These are phyloP conservation scores for Penicillium sp. DNA, from an alignment of 2,329 filamentous ascomycete genomes.

Conservation along the genomic window DNA sequence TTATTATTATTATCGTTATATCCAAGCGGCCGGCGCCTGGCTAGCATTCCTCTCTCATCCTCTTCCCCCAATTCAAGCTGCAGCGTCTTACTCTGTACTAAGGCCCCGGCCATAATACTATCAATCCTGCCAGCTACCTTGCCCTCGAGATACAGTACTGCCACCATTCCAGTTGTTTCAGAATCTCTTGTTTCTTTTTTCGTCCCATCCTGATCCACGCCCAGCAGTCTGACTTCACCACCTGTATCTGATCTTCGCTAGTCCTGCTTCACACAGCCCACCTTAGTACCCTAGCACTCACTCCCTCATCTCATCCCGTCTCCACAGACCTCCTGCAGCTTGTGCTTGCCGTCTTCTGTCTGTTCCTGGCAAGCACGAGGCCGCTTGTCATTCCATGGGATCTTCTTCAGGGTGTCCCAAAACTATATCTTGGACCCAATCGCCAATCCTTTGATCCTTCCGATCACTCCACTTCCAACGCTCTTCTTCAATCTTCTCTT, in stretches of 20 bases:
- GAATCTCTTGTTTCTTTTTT: slow-evolving; percentile 10
- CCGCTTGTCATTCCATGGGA: slow-evolving; percentile 26
- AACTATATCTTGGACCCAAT: slow-evolving; percentile 28
- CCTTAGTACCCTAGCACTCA: slow-evolving; percentile 14
- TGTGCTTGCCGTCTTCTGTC: not conserved
- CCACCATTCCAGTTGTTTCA: slow-evolving; percentile 21
- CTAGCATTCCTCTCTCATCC: not conserved
- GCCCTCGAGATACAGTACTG: slow-evolving; percentile 15
- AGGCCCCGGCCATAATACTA: not conserved
- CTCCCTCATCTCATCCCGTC: slow-evolving; percentile 19
- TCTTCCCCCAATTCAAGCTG: not conserved
- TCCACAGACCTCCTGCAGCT: slow-evolving; percentile 24
- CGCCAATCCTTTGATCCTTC: slow-evolving; percentile 26
- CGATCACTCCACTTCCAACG: slow-evolving; percentile 28
- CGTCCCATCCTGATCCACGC: slow-evolving; percentile 14
- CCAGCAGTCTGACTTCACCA: slow-evolving; percentile 23
- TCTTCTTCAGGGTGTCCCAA: slow-evolving; percentile 27
- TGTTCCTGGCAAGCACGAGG: slow-evolving; percentile 26
- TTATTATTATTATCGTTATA: slow-evolving; percentile 15
- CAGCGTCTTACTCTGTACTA: slow-evolving; percentile 3
- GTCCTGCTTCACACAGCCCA: slow-evolving; percentile 28
- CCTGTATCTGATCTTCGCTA: slow-evolving; percentile 19
- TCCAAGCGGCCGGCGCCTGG: not conserved
- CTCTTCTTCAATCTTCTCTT: slow-evolving; percentile 25
- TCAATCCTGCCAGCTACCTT: slow-evolving; percentile 2